Evolutionary conservation across 129 eudicot genomes (phyloP), one percentile per base, ranked within the genome.

Genomic region (Flaveria trinervia): DNA sequence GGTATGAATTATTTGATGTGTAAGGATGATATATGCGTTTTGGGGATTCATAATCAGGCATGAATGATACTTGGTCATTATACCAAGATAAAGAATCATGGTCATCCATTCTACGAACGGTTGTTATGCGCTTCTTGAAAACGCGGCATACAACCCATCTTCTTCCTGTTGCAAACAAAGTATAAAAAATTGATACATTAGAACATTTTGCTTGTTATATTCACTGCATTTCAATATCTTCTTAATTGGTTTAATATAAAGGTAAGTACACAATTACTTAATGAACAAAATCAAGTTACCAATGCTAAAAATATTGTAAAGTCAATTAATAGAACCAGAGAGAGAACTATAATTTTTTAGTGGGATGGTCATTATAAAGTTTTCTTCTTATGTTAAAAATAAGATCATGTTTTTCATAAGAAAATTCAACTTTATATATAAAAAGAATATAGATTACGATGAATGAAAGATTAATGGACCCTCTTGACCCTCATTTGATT

Each of bases 101-200:
- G 64, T 78, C 86, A 22, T 81, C 87, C 80, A 81, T 70, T 76
- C 80, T 82, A 22, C 83, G 81, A 52, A 74, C 83, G 1, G 79
- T 82, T 59, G 88, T 73, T 33, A 82, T 26, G 72, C 84, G 76
- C 72, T 85, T 85, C 73, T 78, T 85, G 82, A 85, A 85, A 26
- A 82, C 88, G 66, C 88, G 54, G 57, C 88, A 85, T 57, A 85
- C 88, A 33, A 82, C 88, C 86, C 88, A 85, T 62, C 88, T 85
- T 85, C 88, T 60, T 85, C 88, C 88, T 85, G 82, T 57, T 48
- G 56, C 50, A 25, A 70, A 70, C 55, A 62, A 76, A 62, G 18
- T 8, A 39, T 22, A 7, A 26, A 14, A 56, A 23, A n/a, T 12
- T 72, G 55, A 55, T 8, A 23, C n/a, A 20, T 33, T 20, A 81